Evolutionary conservation across 2,329 filamentous ascomycete genomes (phyloP).

Genomic region (Esteya vermicola): DNA sequence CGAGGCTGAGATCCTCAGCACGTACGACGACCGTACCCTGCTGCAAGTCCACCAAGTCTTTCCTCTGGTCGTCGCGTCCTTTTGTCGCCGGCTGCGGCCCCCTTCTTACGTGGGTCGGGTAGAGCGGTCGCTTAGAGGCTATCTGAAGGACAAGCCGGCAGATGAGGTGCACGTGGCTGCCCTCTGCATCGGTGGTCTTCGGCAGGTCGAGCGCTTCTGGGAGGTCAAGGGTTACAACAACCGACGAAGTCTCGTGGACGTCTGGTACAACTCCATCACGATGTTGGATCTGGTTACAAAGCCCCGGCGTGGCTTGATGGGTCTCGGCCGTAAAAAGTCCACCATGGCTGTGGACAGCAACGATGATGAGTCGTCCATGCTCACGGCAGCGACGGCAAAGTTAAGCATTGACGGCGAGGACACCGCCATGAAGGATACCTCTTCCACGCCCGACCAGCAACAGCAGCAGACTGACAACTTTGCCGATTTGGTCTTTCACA

Average conservation of each 20-base stretch:
- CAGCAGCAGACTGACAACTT: conserved; percentile 18
- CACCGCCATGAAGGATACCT: not conserved
- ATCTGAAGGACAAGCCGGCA: conserved; percentile 45
- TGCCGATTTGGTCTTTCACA: conserved; percentile 38
- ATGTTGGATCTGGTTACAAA: conserved; percentile 28
- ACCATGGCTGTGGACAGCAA: conserved; percentile 23
- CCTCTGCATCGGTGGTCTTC: conserved; percentile 44
- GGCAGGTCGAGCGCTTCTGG: conserved; percentile 50
- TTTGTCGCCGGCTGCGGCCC: conserved; percentile 46
- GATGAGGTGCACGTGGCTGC: conserved; percentile 50
- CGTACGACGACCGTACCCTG: conserved; percentile 50
- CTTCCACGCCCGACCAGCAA: conserved; percentile 10
- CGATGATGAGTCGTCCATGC: conserved; percentile 6
- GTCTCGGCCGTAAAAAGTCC: conserved; percentile 45
- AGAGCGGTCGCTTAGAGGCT: conserved; percentile 48
- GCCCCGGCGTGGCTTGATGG: conserved; percentile 34
- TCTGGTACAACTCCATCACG: conserved; percentile 40
- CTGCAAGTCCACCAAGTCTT: conserved; percentile 51
- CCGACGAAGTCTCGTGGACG: conserved; percentile 42
- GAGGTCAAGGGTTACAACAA: conserved; percentile 52
- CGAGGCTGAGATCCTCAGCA: conserved; percentile 44
- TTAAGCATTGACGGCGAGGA: not conserved
- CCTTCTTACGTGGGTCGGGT: conserved; percentile 51
- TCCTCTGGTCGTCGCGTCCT: conserved; percentile 49
- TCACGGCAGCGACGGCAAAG: not conserved